Evolutionary conservation across 2,329 filamentous ascomycete genomes (phyloP).

Genomic region (Hypoxylon sp.): DNA sequence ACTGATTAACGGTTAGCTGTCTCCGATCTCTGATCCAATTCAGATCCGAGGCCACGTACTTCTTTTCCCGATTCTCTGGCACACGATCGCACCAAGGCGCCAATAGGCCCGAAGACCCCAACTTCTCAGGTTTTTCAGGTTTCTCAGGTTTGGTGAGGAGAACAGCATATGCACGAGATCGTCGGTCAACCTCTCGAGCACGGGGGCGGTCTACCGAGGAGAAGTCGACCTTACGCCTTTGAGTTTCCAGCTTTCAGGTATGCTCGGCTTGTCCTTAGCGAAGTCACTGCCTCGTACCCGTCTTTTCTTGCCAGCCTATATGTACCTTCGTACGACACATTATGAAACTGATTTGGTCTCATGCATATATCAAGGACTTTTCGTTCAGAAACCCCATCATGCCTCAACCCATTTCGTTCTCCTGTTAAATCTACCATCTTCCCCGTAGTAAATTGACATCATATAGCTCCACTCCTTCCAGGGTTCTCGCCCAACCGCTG

Average conservation of each 20-base stretch:
- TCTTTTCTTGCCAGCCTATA: conserved; percentile 5
- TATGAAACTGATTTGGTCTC: conserved; percentile 7
- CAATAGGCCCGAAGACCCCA: conserved; percentile 39
- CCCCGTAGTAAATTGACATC: conserved; percentile 46
- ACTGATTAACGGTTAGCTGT: conserved; percentile 9
- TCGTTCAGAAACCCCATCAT: neutral
- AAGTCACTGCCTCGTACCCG: conserved; percentile 18
- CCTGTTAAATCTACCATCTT: conserved; percentile 6
- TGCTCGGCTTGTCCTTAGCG: conserved; percentile 29
- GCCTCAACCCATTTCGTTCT: conserved; percentile 4
- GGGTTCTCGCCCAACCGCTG: conserved; percentile 41
- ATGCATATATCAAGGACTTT: conserved; percentile 16
- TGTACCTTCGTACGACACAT: conserved; percentile 12
- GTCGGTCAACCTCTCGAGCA: conserved; percentile 35
- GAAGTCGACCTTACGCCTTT: conserved; percentile 20
- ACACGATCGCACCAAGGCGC: conserved; percentile 30
- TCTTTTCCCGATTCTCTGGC: conserved; percentile 30
- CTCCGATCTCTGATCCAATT: conserved; percentile 37
- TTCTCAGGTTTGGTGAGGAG: conserved; percentile 24
- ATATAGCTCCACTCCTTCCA: conserved; percentile 47
- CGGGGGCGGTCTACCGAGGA: conserved; percentile 38
- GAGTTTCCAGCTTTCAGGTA: conserved; percentile 39
- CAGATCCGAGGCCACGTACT: conserved; percentile 30
- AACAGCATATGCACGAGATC: conserved; percentile 41
- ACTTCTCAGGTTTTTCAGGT: conserved; percentile 16